Evolutionary conservation across 352 stramenopile species (phyloP).

Genomic region (Phytophthora litchii): DNA sequence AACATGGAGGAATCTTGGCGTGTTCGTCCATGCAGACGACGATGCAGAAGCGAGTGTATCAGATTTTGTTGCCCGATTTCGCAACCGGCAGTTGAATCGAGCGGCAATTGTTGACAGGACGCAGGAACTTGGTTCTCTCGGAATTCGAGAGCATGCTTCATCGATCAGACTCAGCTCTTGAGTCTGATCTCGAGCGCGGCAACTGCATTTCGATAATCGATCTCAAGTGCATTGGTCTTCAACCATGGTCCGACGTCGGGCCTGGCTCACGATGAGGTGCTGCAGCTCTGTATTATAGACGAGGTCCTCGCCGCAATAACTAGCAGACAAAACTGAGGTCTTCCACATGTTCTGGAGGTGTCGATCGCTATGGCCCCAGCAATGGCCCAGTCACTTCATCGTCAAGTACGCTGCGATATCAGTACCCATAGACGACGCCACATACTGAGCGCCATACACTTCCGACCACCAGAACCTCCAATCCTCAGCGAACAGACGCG

Average conservation of each 20-base stretch:
- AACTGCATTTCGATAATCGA: not conserved
- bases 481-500: constrained; percentile 6
- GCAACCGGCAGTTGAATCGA: constrained; percentile 10
- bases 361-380: not conserved
- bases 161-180: too few species aligned
- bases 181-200: not conserved
- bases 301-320: not conserved
- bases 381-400: not conserved
- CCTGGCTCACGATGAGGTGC: constrained; percentile 11
- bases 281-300: too few species aligned
- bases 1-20: constrained; percentile 2
- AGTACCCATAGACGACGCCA: not conserved
- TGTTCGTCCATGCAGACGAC: constrained; percentile 4
- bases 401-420: constrained; percentile 5
- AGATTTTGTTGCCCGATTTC: constrained; percentile 3
- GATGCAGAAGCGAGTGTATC: constrained; percentile 3
- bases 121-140: too few species aligned
- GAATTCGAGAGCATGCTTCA: too few species aligned
- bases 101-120: constrained; percentile 12
- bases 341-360: constrained; percentile 3
- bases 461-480: constrained; percentile 7
- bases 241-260: constrained; percentile 10
- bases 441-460: constrained; percentile 9
- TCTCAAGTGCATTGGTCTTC: not conserved
- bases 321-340: not conserved